phyloP scores from a whole-genome alignment of 1,284 basidiomycete species.

The Moesziomyces globuligerus region DNA sequence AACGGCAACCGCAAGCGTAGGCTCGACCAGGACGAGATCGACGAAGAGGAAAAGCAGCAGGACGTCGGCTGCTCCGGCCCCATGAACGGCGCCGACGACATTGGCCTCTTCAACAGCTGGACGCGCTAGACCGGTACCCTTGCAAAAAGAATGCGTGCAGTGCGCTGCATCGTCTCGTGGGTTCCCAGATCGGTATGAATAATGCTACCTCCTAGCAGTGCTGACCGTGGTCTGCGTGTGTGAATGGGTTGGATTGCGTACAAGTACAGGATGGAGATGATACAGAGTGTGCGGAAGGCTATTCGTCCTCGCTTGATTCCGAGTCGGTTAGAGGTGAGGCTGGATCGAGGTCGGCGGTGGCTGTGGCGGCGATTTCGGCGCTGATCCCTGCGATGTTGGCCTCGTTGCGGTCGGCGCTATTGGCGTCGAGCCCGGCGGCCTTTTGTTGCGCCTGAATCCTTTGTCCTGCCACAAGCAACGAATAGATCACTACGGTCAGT shows the following conservation, averaged over 20 bases:
- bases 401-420: constrained; percentile 11
- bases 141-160: neutral
- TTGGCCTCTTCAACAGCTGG: constrained; percentile 60
- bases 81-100: constrained; percentile 65
- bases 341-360: constrained; percentile 20
- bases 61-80: constrained; percentile 58
- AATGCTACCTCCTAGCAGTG: neutral
- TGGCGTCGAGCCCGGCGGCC: constrained; percentile 20
- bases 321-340: constrained; percentile 6
- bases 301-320: constrained; percentile 15
- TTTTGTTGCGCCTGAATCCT: constrained; percentile 40
- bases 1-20: constrained; percentile 38
- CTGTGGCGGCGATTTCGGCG: constrained; percentile 41
- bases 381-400: constrained; percentile 15
- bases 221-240: neutral
- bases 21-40: constrained; percentile 26
- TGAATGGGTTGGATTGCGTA: constrained; percentile 1
- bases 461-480: constrained; percentile 14
- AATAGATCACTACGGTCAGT: neutral
- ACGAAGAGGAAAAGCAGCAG: constrained; percentile 49
- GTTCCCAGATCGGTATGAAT: neutral
- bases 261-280: constrained; percentile 12
- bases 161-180: constrained; percentile 1
- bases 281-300: neutral
- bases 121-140: constrained; percentile 25